A percentile compares a stretch with the other conserved stretches of the same genome.
Evolutionary conservation across 163 green algal genomes (phyloP).

Genomic region (Volvox carteri): DNA sequence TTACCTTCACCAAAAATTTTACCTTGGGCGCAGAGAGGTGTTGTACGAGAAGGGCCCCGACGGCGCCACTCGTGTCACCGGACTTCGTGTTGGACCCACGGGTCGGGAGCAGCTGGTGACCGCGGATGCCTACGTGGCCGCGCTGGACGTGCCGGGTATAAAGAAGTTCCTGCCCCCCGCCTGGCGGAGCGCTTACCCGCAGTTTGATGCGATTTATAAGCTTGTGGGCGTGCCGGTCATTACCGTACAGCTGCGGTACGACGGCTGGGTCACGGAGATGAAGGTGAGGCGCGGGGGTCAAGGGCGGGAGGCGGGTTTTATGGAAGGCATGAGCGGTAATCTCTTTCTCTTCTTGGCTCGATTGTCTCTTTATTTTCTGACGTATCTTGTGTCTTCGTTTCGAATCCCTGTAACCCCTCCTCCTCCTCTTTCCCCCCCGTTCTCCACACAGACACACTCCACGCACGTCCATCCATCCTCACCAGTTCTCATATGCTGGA

Average conservation of each 20-base stretch:
- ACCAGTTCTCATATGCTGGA: too few species aligned
- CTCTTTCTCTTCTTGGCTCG: too few species aligned
- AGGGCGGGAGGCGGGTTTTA: too few species aligned
- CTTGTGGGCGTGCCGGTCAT: constrained; percentile 95
- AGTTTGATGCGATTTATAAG: constrained; percentile 96
- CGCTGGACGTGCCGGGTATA: constrained; percentile 93
- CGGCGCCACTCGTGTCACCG: constrained; percentile 85
- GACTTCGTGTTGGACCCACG: constrained; percentile 77
- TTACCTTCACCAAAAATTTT: too few species aligned
- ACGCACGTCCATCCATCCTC: too few species aligned
- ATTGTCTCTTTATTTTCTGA: too few species aligned
- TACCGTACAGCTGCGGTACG: constrained; percentile 93
- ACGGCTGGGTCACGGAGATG: constrained; percentile 98
- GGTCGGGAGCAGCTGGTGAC: constrained; percentile 72
- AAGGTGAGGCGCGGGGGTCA: constrained; percentile 43
- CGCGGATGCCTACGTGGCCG: constrained; percentile 95
- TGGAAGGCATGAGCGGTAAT: too few species aligned
- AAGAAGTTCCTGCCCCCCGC: constrained; percentile 90
- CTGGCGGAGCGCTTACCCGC: constrained; percentile 73
- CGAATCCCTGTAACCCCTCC: too few species aligned
- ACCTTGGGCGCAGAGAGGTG: constrained; percentile 94
- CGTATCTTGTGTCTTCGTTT: too few species aligned
- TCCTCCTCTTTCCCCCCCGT: too few species aligned
- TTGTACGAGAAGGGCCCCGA: constrained; percentile 82
- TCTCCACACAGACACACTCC: too few species aligned